phyloP scores from a whole-genome alignment of 352 stramenopile genomes.

The Phytopythium chamaehyphon region DNA sequence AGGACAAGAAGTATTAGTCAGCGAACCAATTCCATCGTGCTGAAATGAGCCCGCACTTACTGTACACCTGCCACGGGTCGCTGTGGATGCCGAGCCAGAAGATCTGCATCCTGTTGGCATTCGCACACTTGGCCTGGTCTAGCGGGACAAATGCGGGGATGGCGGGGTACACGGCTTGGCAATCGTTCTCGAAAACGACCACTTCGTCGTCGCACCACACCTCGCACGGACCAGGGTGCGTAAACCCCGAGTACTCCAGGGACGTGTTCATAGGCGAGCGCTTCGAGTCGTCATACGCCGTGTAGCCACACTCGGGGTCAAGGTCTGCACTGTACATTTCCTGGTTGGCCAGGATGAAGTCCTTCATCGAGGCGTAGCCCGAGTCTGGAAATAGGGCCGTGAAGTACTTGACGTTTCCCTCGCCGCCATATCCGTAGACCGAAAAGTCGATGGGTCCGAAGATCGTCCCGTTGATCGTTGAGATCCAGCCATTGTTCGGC shows the following conservation, averaged over 20 bases:
- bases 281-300: conserved; percentile 30
- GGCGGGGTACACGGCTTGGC: conserved; percentile 31
- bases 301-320: conserved; percentile 34
- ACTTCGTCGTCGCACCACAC: conserved; percentile 58
- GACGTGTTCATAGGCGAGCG: conserved; percentile 30
- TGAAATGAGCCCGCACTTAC: background rate
- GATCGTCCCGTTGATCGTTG: conserved; percentile 32
- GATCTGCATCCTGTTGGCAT: conserved; percentile 34
- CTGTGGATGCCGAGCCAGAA: conserved; percentile 60
- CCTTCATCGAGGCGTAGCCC: conserved; percentile 29
- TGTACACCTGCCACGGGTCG: conserved; percentile 60
- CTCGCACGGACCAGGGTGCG: conserved; percentile 54
- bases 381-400: conserved; percentile 26
- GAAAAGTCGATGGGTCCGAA: conserved; percentile 24
- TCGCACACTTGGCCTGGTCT: conserved; percentile 34
- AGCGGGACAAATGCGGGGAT: conserved; percentile 33
- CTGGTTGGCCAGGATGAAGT: conserved; percentile 43
- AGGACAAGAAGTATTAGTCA: no score
- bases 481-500: conserved; percentile 37
- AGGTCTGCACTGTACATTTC: conserved; percentile 25
- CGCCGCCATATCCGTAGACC: conserved; percentile 40
- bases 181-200: conserved; percentile 44
- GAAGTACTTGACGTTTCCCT: conserved; percentile 33
- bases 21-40: no score
- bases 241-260: conserved; percentile 46